Percentiles rank a stretch among this genome's conserved stretches.
phyloP scores from a whole-genome alignment of 2,329 filamentous ascomycete genomes.

The Colletotrichum liriopes region DNA sequence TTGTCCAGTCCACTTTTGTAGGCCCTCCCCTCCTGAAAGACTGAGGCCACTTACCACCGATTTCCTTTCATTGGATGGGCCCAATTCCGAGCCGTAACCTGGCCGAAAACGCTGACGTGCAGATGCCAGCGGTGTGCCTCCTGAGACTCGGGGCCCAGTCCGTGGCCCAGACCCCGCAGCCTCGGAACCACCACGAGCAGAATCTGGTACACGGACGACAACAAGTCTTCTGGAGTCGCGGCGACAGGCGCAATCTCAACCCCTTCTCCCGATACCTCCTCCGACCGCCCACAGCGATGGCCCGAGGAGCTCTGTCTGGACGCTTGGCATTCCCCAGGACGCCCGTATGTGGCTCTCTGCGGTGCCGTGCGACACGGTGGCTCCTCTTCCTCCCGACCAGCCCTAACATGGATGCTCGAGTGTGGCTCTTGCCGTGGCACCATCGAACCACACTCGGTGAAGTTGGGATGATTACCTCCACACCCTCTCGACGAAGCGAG shows the following conservation, averaged over 20 bases:
- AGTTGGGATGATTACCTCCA: slow-evolving; percentile 33
- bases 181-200: background rate
- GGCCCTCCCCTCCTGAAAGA: background rate
- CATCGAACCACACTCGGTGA: slow-evolving; percentile 33
- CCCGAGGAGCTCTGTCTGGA: background rate
- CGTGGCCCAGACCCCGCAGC: slow-evolving; percentile 1
- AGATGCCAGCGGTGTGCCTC: slow-evolving; percentile 17
- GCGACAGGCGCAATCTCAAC: background rate
- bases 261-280: background rate
- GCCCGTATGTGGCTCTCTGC: slow-evolving; percentile 1
- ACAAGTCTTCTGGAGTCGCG: background rate
- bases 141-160: background rate
- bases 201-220: background rate
- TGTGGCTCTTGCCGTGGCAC: slow-evolving; percentile 13
- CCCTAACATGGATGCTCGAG: slow-evolving; percentile 9
- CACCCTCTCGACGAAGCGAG: slow-evolving; percentile 34
- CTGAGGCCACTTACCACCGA: background rate
- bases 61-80: background rate
- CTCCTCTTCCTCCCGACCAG: background rate
- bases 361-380: slow-evolving; percentile 15
- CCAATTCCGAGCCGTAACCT: background rate
- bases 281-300: background rate
- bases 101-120: slow-evolving; percentile 7
- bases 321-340: background rate
- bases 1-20: background rate